Evolutionary conservation across 768 basidiomycete species (phyloP).

Genomic region (Phallus indusiatus): DNA sequence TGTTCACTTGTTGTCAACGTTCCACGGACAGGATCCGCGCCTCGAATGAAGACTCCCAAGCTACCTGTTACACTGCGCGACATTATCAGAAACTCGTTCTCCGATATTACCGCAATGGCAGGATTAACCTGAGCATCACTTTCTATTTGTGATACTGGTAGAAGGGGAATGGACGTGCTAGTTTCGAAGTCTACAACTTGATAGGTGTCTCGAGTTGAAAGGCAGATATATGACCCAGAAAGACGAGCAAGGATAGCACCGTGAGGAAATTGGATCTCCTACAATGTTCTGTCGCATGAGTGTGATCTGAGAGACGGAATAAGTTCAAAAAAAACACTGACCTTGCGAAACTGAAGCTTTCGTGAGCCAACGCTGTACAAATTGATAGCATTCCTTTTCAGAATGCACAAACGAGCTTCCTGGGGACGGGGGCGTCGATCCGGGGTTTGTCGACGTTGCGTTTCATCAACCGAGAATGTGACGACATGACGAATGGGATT

Average conservation of each 20-base stretch:
- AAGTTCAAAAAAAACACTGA: slow-evolving; percentile 16
- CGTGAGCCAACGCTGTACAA: slow-evolving; percentile 55
- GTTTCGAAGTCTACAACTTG: slow-evolving; percentile 71
- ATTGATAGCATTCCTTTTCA: slow-evolving; percentile 56
- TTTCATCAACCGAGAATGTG: slow-evolving; percentile 74
- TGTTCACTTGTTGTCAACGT: slow-evolving; percentile 81
- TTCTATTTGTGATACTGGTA: slow-evolving; percentile 69
- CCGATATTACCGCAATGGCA: slow-evolving; percentile 62
- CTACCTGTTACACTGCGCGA: slow-evolving; percentile 77
- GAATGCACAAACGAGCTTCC: slow-evolving; percentile 60
- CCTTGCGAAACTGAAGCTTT: slow-evolving; percentile 52
- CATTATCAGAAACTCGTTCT: slow-evolving; percentile 76
- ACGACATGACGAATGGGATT: slow-evolving; percentile 76
- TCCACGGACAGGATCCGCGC: slow-evolving; percentile 78
- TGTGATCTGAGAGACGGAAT: neutral
- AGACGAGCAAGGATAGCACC: slow-evolving; percentile 54
- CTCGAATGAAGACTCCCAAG: slow-evolving; percentile 79
- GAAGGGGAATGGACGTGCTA: slow-evolving; percentile 57
- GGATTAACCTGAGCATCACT: slow-evolving; percentile 46
- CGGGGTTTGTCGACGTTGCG: slow-evolving; percentile 29
- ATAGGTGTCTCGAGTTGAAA: slow-evolving; percentile 67
- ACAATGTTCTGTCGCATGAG: neutral
- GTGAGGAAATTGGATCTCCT: slow-evolving; percentile 66
- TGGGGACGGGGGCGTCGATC: slow-evolving; percentile 40
- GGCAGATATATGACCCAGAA: slow-evolving; percentile 52